phyloP scores from a whole-genome alignment of 2,329 filamentous ascomycete genomes.

The Colletotrichum sp. region DNA sequence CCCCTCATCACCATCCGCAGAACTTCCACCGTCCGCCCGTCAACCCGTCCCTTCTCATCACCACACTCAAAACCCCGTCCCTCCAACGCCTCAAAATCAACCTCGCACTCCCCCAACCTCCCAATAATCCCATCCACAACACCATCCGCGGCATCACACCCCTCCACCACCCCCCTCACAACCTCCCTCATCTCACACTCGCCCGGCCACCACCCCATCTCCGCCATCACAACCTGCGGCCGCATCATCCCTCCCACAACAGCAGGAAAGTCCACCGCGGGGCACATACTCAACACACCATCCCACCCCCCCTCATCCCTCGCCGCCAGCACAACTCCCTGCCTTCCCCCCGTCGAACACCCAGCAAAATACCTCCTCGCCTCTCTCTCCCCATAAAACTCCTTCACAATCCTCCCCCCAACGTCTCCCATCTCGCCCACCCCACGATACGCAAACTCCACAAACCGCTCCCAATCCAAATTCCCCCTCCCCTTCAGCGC shows the following conservation, averaged over 20 bases:
- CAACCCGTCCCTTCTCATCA: constrained; percentile 25
- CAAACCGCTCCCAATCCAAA: background rate
- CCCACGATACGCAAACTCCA: background rate
- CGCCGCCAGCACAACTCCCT: constrained; percentile 60
- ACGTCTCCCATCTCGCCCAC: constrained; percentile 41
- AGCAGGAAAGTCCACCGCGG: constrained; percentile 35
- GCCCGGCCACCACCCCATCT: background rate
- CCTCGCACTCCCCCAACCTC: background rate
- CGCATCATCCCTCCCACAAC: background rate
- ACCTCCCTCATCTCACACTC: constrained; percentile 34
- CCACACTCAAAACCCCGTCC: constrained; percentile 14
- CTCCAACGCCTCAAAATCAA: constrained; percentile 17
- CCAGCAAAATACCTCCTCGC: constrained; percentile 59
- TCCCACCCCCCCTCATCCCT: constrained; percentile 61
- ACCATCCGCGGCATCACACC: constrained; percentile 53
- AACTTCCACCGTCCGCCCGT: constrained; percentile 6
- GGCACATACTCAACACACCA: constrained; percentile 56
- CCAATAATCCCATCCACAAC: constrained; percentile 49
- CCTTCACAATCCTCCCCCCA: constrained; percentile 49
- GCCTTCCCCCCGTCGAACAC: constrained; percentile 64
- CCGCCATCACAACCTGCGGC: background rate
- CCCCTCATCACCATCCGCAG: background rate
- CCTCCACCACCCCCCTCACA: constrained; percentile 33
- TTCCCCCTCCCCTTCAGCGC: constrained; percentile 14
- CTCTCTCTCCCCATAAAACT: constrained; percentile 46